Conservation (phyloP, 129 eudicot species). For the Pseudognaphalium luteoalbum region DNA sequence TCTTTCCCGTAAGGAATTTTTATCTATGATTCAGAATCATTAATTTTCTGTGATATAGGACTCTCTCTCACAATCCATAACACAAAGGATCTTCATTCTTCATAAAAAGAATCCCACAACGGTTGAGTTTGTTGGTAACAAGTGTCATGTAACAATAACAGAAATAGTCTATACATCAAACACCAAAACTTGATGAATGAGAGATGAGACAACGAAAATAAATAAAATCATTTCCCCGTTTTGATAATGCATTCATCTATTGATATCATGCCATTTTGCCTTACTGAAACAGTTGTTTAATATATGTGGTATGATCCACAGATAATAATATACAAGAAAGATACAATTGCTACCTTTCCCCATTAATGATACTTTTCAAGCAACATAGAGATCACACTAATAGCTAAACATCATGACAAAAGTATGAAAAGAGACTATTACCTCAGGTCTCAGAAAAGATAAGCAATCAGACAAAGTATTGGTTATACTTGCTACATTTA, state of each 20-base stretch:
- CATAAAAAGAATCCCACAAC: background rate
- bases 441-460: background rate
- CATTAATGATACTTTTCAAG: background rate
- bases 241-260: background rate
- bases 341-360: background rate
- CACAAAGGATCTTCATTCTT: background rate
- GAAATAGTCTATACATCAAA: background rate
- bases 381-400: background rate
- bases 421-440: background rate
- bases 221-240: background rate
- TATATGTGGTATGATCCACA: background rate
- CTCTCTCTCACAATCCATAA: background rate
- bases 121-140: background rate
- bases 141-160: background rate
- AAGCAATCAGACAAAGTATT: slow-evolving; percentile 10
- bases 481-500: background rate
- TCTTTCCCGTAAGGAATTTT: slow-evolving; percentile 27
- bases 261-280: background rate
- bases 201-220: background rate
- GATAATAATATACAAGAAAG: background rate
- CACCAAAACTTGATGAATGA: background rate
- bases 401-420: background rate
- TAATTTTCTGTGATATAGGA: too few species aligned
- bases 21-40: slow-evolving; percentile 8
- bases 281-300: background rate